Conservation (phyloP, 2,329 filamentous ascomycete genomes). For the Fusarium pseudograminearum region DNA sequence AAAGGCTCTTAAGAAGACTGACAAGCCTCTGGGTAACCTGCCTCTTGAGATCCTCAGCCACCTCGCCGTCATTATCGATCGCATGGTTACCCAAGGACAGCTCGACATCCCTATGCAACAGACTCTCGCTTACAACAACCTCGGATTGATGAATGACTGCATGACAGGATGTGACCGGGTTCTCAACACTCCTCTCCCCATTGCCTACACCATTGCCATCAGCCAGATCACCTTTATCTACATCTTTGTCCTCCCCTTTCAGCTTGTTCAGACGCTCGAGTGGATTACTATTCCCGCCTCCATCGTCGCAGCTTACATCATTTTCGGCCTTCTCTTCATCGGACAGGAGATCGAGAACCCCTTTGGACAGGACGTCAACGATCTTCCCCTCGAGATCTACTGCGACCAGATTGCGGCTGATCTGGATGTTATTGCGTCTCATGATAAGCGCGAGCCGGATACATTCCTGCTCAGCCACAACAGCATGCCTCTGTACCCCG, state of each 20-base stretch:
- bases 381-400: constrained; percentile 80
- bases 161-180: constrained; percentile 81
- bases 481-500: constrained; percentile 69
- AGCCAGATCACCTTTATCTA: constrained; percentile 90
- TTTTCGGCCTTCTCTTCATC: constrained; percentile 79
- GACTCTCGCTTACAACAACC: constrained; percentile 69
- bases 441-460: constrained; percentile 52
- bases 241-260: constrained; percentile 83
- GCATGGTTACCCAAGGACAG: constrained; percentile 66
- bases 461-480: constrained; percentile 50
- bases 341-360: constrained; percentile 88
- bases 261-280: constrained; percentile 71
- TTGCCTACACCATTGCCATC: constrained; percentile 87
- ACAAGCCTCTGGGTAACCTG: constrained; percentile 82
- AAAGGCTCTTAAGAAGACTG: constrained; percentile 79
- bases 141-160: constrained; percentile 77
- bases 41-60: constrained; percentile 84
- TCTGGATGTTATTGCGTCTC: constrained; percentile 77
- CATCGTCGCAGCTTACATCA: constrained; percentile 81
- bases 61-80: constrained; percentile 74
- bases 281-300: constrained; percentile 86
- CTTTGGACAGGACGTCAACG: constrained; percentile 86
- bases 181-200: constrained; percentile 82
- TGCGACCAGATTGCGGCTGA: constrained; percentile 81
- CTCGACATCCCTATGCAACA: constrained; percentile 70